These are phyloP conservation scores for Wickerhamiella spandovensis DNA, from an alignment of 805 yeast species.

Conservation along the genomic window DNA sequence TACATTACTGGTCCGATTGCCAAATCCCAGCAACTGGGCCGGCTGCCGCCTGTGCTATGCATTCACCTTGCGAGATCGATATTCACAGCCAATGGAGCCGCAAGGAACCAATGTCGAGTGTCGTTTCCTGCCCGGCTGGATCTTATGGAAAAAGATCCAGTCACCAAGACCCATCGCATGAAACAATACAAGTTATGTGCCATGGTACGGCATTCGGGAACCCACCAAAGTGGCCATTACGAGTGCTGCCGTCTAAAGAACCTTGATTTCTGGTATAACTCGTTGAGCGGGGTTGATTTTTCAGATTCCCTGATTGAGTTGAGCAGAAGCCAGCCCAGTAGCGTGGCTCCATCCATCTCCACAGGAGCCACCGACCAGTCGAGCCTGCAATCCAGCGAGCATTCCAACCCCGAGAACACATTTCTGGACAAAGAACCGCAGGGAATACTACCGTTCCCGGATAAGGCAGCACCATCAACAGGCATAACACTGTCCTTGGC, in stretches of 20 bases:
- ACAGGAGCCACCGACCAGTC: neutral
- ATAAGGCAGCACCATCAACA: neutral
- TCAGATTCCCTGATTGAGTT: neutral
- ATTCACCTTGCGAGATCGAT: constrained; percentile 82
- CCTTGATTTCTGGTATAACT: constrained; percentile 16
- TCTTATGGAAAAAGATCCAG: constrained; percentile 22
- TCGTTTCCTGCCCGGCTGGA: constrained; percentile 43
- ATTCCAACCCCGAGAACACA: no score
- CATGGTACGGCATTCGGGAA: constrained; percentile 73
- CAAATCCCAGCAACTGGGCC: constrained; percentile 46
- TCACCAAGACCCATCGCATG: constrained; percentile 23
- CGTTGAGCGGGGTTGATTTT: neutral
- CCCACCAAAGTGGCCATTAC: constrained; percentile 81
- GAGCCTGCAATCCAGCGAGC: neutral
- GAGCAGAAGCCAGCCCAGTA: neutral
- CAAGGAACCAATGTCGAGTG: constrained; percentile 66
- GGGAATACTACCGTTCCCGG: neutral
- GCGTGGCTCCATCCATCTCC: neutral
- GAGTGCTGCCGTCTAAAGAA: constrained; percentile 69
- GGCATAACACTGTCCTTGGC: neutral
- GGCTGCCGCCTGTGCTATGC: constrained; percentile 58
- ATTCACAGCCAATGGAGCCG: constrained; percentile 49
- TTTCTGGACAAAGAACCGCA: no score
- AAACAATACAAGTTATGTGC: constrained; percentile 48
- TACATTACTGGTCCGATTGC: constrained; percentile 31